Conservation (phyloP, 1,284 basidiomycete genomes). For the Kwoniella shivajii region DNA sequence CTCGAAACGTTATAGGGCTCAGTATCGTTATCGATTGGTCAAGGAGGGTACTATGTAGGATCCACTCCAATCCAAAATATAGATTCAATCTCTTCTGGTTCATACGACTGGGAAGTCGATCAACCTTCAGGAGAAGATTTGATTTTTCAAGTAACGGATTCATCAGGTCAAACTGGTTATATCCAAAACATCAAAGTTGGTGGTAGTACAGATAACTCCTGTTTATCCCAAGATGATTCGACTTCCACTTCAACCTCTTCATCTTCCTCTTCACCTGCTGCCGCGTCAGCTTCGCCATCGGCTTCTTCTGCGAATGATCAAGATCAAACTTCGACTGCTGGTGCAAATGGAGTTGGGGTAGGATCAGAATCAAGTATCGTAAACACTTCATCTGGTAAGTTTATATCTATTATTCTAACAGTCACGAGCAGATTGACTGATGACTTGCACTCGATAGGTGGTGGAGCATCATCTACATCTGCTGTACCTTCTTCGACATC, state of each 20-base stretch:
- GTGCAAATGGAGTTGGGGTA: not conserved
- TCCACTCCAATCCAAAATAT: conserved; percentile 27
- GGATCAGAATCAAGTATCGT: too few relatives aligned
- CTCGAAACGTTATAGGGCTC: conserved; percentile 23
- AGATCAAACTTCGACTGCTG: too few relatives aligned
- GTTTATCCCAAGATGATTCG: conserved; percentile 19
- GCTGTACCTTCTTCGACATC: not conserved
- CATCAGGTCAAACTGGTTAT: conserved; percentile 40
- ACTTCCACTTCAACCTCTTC: not conserved
- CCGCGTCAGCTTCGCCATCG: not conserved
- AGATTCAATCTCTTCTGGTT: conserved; percentile 22
- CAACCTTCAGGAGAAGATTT: conserved; percentile 34
- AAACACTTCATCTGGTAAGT: too few relatives aligned
- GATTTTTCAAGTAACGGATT: conserved; percentile 49
- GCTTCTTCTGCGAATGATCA: too few relatives aligned
- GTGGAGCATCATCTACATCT: too few relatives aligned
- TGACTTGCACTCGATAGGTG: too few relatives aligned
- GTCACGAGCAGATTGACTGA: too few relatives aligned
- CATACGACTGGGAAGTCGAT: conserved; percentile 40
- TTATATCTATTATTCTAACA: too few relatives aligned
- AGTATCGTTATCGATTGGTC: conserved; percentile 42
- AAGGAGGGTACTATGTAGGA: conserved; percentile 48
- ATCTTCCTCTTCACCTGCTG: not conserved
- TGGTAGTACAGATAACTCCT: conserved; percentile 31
- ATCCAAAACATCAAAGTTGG: conserved; percentile 46